These are phyloP conservation scores for Aspergillus cejpii DNA, from an alignment of 2,329 filamentous ascomycete species.

Conservation along the genomic window DNA sequence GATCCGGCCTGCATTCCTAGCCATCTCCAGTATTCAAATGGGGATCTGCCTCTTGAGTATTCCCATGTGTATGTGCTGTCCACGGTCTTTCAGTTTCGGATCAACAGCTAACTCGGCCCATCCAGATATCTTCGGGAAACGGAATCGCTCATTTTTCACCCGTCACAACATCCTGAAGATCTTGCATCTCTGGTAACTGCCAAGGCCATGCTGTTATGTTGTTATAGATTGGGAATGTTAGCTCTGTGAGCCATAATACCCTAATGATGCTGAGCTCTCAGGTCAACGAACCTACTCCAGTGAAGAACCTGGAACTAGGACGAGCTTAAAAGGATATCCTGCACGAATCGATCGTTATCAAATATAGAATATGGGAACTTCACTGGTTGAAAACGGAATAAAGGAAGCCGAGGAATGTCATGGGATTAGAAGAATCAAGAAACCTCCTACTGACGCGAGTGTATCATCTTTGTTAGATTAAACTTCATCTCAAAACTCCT, in stretches of 20 bases:
- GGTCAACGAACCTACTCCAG: no score
- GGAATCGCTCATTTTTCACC: constrained; percentile 66
- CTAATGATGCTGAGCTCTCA: no score
- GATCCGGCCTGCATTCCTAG: constrained; percentile 57
- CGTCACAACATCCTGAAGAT: constrained; percentile 63
- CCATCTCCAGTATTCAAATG: constrained; percentile 69
- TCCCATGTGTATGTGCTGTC: constrained; percentile 65
- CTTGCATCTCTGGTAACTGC: constrained; percentile 25
- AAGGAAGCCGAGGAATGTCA: background rate
- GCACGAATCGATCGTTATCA: no score
- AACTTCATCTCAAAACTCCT: background rate
- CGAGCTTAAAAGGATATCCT: no score
- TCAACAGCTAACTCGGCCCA: constrained; percentile 1
- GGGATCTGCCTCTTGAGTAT: constrained; percentile 67
- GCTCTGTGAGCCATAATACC: background rate
- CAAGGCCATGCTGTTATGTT: background rate
- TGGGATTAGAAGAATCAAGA: constrained; percentile 8
- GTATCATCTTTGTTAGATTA: constrained; percentile 4
- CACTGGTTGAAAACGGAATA: constrained; percentile 7
- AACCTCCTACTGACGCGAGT: constrained; percentile 1
- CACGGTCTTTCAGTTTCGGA: background rate
- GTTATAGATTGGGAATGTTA: background rate
- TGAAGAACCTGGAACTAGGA: no score
- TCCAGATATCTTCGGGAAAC: constrained; percentile 70
- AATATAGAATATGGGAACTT: background rate